phyloP scores from a whole-genome alignment of 176 grass and related monocot species.

The Aegilops tauschii region DNA sequence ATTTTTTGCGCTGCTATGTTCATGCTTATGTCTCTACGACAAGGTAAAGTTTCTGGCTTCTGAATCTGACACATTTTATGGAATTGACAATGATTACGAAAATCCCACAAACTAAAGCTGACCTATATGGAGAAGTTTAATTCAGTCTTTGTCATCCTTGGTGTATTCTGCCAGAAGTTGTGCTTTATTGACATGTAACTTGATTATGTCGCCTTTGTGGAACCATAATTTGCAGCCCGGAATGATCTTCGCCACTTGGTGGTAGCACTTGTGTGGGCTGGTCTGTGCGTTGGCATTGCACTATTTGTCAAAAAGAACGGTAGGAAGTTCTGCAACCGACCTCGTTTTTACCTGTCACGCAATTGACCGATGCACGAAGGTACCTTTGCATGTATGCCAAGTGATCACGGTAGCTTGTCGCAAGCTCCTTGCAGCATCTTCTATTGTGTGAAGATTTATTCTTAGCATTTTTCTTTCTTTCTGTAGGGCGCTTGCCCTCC shows the following conservation, averaged over 20 bases:
- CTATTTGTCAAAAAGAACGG: slow-evolving; percentile 68
- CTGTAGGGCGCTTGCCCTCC: neutral
- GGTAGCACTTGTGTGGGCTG: slow-evolving; percentile 61
- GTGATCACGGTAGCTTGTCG: neutral
- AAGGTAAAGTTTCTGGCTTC: slow-evolving; percentile 47
- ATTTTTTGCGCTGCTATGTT: slow-evolving; percentile 63
- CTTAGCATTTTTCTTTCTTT: neutral
- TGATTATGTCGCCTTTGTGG: neutral
- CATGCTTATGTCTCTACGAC: slow-evolving; percentile 68
- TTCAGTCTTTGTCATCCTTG: neutral
- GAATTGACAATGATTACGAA: neutral
- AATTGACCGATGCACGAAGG: slow-evolving; percentile 24
- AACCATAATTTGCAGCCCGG: slow-evolving; percentile 43
- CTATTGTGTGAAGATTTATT: neutral
- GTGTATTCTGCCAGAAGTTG: neutral
- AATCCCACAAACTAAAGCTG: neutral
- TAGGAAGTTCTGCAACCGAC: slow-evolving; percentile 72
- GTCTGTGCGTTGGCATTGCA: slow-evolving; percentile 49
- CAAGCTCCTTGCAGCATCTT: neutral
- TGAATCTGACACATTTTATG: neutral
- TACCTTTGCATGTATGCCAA: neutral
- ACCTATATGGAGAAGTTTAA: neutral
- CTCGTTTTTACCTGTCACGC: slow-evolving; percentile 52
- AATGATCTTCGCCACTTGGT: slow-evolving; percentile 58
- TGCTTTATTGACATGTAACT: neutral